phyloP scores from a whole-genome alignment of 495 filamentous ascomycete genomes.

The Neurospora sublineolata region DNA sequence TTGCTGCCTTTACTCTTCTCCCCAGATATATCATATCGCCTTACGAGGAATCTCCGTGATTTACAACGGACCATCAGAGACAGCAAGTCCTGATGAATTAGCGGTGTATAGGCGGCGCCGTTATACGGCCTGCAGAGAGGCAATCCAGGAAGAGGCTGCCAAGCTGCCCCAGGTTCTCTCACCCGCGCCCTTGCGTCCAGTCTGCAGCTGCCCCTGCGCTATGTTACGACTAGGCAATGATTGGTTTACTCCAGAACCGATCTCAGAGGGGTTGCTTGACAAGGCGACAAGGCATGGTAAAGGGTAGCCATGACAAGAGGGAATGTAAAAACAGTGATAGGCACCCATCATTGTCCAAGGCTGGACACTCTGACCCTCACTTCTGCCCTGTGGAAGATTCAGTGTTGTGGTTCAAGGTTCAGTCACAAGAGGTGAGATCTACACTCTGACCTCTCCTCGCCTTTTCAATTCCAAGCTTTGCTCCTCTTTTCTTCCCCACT shows the following conservation, averaged over 20 bases:
- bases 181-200: not conserved
- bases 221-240: not conserved
- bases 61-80: not conserved
- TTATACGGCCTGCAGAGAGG: not conserved
- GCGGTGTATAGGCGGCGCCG: not conserved
- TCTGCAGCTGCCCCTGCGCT: not conserved
- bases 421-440: not conserved
- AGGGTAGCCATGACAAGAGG: not conserved
- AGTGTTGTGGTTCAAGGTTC: not conserved
- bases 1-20: not conserved
- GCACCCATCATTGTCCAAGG: not conserved
- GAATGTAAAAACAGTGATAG: not conserved
- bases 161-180: not conserved
- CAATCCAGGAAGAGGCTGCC: not conserved
- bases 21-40: not conserved
- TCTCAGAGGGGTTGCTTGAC: not conserved
- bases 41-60: not conserved
- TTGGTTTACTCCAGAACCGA: not conserved
- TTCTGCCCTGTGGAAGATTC: not conserved
- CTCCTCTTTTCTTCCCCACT: not conserved
- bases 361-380: not conserved
- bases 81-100: not conserved
- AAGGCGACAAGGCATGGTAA: not conserved
- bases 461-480: not conserved
- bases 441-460: not conserved